phyloP scores from a whole-genome alignment of 345 rosid species.

The Euphorbia pulcherrima region DNA sequence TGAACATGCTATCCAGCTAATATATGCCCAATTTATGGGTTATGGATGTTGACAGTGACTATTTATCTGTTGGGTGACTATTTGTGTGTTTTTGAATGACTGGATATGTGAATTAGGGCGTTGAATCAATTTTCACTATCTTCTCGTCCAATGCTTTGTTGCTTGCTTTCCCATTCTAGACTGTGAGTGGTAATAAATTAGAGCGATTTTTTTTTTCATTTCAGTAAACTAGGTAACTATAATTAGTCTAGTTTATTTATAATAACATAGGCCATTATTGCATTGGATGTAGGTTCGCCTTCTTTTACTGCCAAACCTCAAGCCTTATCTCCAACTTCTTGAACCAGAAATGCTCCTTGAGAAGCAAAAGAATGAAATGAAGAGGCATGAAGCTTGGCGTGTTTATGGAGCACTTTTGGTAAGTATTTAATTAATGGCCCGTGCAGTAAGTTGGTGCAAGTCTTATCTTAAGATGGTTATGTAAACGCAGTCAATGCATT shows the following conservation, averaged over 20 bases:
- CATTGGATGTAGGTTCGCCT: conserved; percentile 55
- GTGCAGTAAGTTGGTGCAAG: not conserved
- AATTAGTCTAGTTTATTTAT: not conserved
- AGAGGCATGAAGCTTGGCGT: conserved; percentile 92
- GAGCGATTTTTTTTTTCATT: not conserved
- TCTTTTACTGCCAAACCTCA: conserved; percentile 72
- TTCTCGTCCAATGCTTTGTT: not conserved
- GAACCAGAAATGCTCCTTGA: conserved; percentile 87
- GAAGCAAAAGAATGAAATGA: conserved; percentile 77
- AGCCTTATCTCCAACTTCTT: conserved; percentile 71
- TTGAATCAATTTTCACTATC: not conserved
- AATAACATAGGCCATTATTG: conserved; percentile 3
- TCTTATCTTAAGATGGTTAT: conserved; percentile 6
- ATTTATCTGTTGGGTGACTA: not conserved
- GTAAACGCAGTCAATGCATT: not conserved
- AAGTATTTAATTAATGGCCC: conserved; percentile 22
- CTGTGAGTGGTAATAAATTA: not conserved
- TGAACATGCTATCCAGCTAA: not conserved
- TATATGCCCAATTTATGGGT: not conserved
- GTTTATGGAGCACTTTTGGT: conserved; percentile 86
- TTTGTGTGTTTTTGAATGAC: not conserved
- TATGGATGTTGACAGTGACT: not conserved
- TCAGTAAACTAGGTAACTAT: not conserved
- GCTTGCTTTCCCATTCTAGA: not conserved
- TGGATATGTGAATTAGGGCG: not conserved